Conservation (phyloP, 371 early-diverging fungal species). For the Mucor saturninus region DNA sequence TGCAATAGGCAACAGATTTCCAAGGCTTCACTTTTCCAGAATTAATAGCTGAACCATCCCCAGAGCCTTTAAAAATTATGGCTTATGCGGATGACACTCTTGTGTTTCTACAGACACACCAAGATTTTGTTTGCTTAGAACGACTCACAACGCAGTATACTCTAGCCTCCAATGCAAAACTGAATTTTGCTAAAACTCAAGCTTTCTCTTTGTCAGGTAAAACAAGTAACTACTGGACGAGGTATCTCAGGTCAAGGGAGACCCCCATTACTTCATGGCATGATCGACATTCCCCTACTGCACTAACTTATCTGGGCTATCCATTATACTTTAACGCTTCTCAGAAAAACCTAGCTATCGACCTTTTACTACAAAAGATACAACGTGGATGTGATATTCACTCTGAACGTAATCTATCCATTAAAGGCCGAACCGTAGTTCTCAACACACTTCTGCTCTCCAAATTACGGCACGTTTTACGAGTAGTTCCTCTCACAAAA, state of each 20-base stretch:
- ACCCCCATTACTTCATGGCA: not conserved
- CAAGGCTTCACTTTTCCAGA: not conserved
- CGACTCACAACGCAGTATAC: not conserved
- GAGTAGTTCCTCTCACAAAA: slow-evolving; percentile 6
- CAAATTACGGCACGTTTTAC: slow-evolving; percentile 28
- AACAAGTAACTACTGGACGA: not conserved
- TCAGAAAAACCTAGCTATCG: slow-evolving; percentile 13
- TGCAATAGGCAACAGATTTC: not conserved
- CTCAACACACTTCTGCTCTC: slow-evolving; percentile 29
- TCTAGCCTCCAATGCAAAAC: slow-evolving; percentile 10
- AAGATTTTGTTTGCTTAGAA: slow-evolving; percentile 3
- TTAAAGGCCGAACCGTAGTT: slow-evolving; percentile 21
- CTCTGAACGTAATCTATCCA: slow-evolving; percentile 13
- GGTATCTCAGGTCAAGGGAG: not conserved
- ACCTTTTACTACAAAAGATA: slow-evolving; percentile 11
- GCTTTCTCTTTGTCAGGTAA: slow-evolving; percentile 17
- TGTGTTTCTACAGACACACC: slow-evolving; percentile 3
- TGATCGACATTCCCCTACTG: not conserved
- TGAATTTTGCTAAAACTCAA: slow-evolving; percentile 5
- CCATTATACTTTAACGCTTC: slow-evolving; percentile 10
- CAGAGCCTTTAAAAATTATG: slow-evolving; percentile 5
- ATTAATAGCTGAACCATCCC: not conserved
- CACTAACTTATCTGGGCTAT: slow-evolving; percentile 24
- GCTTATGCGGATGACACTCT: slow-evolving; percentile 23
- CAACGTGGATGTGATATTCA: slow-evolving; percentile 7